Evolutionary conservation across 148 eudicot species (phyloP), one percentile per base, ranked within the genome.

Genomic region (Simmondsia chinensis): DNA sequence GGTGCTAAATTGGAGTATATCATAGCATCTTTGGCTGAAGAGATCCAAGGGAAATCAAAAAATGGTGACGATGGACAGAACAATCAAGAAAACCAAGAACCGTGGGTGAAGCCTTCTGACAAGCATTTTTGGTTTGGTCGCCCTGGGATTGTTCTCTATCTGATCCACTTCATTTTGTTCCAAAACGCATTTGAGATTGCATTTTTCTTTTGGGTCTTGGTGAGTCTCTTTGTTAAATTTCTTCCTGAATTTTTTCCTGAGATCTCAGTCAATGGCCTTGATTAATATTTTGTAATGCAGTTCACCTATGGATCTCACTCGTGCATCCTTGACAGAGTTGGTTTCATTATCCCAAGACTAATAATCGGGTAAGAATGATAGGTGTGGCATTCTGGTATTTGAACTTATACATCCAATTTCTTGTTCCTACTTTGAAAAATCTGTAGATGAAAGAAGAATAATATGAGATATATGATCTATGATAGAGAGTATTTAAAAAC

Each of bases 131-230:
- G 94, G 94, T 84, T 85, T 31, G 56, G 69, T 48, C 66, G 67
- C n/a, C 97, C 97, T 3, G 29, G 5, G 20, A 59, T 84, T 46
- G 72, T 89, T 50, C 71, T 89, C 4, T 76, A 84, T 64, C 46
- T 84, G 74, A 81, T 89, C 26, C 97, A 84, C 79, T 89, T 89
- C 76, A 84, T 89, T 51, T 48, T 89, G 59, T 89, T 89, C 55
- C 97, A 89, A 61, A 89, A 89, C 56, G 69, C 97, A 6, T 89
- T 89, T 23, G 97, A 89, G 63, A 71, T 81, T 12, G 97, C 78
- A 3, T 89, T 89, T 74, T 74, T 89, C 43, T 50, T 81, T 40
- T 89, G 97, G 97, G 80, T 89, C 39, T 68, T 68, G 85, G 97
- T 89, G 65, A 78, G 84, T 39, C 43, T 8, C 51, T 34, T 30